Evolutionary conservation across 768 basidiomycete genomes (phyloP).

Genomic region (Hypholoma sublateritium): DNA sequence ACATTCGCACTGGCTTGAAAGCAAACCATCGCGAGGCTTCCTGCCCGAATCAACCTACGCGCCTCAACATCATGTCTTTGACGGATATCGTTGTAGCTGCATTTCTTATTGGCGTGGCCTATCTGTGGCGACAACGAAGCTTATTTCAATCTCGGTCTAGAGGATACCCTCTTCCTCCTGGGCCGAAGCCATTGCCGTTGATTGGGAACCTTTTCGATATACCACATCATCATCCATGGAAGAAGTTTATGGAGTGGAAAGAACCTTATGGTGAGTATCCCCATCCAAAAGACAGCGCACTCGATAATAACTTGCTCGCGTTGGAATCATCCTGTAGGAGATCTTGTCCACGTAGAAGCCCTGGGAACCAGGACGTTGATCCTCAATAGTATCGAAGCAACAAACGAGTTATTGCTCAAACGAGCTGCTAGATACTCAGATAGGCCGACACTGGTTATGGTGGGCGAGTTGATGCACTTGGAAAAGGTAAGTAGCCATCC

Average conservation of each 20-base stretch:
- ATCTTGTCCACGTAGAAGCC: not conserved
- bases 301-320: too few relatives aligned
- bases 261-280: not conserved
- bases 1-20: too few relatives aligned
- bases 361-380: not conserved
- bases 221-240: not conserved
- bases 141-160: not conserved
- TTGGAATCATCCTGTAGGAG: not conserved
- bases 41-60: too few relatives aligned
- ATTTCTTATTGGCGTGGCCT: not conserved
- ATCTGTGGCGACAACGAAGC: not conserved
- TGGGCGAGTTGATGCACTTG: not conserved
- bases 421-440: constrained; percentile 2
- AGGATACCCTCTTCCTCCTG: not conserved
- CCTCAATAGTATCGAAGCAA: constrained; percentile 1
- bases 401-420: not conserved
- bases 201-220: not conserved
- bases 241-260: not conserved
- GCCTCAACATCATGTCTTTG: not conserved
- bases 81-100: not conserved
- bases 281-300: too few relatives aligned
- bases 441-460: not conserved
- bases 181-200: not conserved
- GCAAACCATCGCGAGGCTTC: too few relatives aligned
- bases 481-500: not conserved